Evolutionary conservation across 345 rosid species (phyloP).

Genomic region (Salix exigua): DNA sequence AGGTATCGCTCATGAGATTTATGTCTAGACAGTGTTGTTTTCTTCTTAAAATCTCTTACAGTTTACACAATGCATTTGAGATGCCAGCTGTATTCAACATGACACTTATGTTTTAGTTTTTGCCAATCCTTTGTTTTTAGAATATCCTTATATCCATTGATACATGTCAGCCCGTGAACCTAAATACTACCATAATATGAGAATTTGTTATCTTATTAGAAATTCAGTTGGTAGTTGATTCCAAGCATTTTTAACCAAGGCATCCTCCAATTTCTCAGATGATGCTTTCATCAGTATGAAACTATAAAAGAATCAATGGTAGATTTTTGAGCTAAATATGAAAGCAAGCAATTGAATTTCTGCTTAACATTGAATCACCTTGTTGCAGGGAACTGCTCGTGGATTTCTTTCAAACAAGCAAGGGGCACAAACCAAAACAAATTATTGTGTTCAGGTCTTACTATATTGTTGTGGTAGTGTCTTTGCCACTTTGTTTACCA

Average conservation of each 20-base stretch:
- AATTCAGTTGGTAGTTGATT: background rate
- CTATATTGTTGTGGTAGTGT: background rate
- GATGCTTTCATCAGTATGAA: background rate
- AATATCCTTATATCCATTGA: too few relatives aligned
- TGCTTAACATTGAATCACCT: conserved; percentile 7
- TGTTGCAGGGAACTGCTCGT: conserved; percentile 56
- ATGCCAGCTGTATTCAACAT: background rate
- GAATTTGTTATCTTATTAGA: background rate
- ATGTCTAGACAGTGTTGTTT: background rate
- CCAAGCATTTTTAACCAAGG: background rate
- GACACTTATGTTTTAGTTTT: background rate
- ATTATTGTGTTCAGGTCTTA: conserved; percentile 78
- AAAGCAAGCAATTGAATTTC: background rate
- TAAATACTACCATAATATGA: background rate
- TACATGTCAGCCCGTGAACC: too few relatives aligned
- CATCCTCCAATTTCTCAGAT: background rate
- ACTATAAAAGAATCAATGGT: background rate
- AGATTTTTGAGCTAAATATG: background rate
- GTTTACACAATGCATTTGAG: too few relatives aligned
- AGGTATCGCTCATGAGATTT: conserved; percentile 37
- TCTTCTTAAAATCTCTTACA: too few relatives aligned
- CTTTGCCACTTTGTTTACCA: background rate
- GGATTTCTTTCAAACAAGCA: conserved; percentile 62
- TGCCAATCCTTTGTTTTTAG: too few relatives aligned
- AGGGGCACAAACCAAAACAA: conserved; percentile 55